Evolutionary conservation across 257 asterid genomes (phyloP).

Genomic region (Solanum tarapatanum): DNA sequence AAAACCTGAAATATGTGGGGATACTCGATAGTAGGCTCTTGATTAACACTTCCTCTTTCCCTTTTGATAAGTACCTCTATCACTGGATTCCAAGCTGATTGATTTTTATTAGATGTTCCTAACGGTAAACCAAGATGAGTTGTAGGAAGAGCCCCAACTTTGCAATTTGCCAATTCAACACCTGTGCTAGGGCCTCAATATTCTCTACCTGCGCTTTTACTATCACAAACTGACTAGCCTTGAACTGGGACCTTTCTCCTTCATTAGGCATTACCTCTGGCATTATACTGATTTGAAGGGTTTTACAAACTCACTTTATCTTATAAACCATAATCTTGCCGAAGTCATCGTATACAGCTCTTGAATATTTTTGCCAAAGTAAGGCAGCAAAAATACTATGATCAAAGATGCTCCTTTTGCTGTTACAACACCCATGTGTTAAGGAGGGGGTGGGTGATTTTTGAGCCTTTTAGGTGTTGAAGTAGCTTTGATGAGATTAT

Average conservation of each 20-base stretch:
- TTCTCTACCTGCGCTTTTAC: background rate
- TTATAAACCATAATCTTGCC: background rate
- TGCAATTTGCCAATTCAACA: background rate
- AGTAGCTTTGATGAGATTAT: background rate
- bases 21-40: background rate
- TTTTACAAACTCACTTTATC: background rate
- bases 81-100: background rate
- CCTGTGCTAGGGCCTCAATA: background rate
- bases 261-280: background rate
- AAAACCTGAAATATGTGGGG: background rate
- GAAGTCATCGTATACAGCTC: background rate
- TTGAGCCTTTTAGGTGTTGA: background rate
- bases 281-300: background rate
- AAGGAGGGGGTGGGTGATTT: background rate
- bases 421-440: background rate
- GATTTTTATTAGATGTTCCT: background rate
- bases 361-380: background rate
- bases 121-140: background rate
- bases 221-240: background rate
- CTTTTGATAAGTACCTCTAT: background rate
- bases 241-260: background rate
- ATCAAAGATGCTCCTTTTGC: background rate
- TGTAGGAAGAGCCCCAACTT: background rate
- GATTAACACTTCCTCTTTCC: background rate
- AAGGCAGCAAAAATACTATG: background rate